These are phyloP conservation scores for Codiaeum variegatum DNA, from an alignment of 441 rosid genomes.

Conservation along the genomic window DNA sequence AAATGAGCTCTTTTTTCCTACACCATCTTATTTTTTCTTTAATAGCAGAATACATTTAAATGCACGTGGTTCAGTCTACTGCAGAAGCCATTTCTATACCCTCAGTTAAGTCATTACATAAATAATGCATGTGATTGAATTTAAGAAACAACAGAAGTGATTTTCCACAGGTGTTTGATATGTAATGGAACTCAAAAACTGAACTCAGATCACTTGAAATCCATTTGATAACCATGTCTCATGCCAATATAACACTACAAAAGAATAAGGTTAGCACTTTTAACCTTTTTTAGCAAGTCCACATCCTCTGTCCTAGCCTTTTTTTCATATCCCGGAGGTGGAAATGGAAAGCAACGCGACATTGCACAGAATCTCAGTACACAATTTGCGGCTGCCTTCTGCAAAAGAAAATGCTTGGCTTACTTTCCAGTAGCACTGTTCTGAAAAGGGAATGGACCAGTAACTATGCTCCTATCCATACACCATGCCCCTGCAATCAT, in stretches of 20 bases:
- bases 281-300: constrained; percentile 46
- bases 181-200: not conserved
- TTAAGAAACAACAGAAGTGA: not conserved
- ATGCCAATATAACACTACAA: constrained; percentile 13
- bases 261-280: constrained; percentile 8
- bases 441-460: constrained; percentile 49
- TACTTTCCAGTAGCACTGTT: constrained; percentile 32
- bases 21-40: not conserved
- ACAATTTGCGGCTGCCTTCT: constrained; percentile 21
- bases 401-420: constrained; percentile 25
- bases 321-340: constrained; percentile 71
- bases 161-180: constrained; percentile 8
- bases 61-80: not conserved
- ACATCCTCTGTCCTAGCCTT: constrained; percentile 36
- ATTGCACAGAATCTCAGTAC: constrained; percentile 33
- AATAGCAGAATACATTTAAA: not conserved
- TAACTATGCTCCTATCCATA: constrained; percentile 44
- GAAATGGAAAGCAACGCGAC: constrained; percentile 74
- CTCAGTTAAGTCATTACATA: not conserved
- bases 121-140: not conserved
- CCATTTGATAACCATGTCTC: constrained; percentile 12
- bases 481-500: constrained; percentile 46
- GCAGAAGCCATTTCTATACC: not conserved
- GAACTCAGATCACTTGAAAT: not conserved
- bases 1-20: not conserved